Percentiles rank a stretch among this genome's conserved stretches.
These are phyloP conservation scores for Scheffersomyces titani DNA, from an alignment of 1,139 yeast species.

Conservation along the genomic window DNA sequence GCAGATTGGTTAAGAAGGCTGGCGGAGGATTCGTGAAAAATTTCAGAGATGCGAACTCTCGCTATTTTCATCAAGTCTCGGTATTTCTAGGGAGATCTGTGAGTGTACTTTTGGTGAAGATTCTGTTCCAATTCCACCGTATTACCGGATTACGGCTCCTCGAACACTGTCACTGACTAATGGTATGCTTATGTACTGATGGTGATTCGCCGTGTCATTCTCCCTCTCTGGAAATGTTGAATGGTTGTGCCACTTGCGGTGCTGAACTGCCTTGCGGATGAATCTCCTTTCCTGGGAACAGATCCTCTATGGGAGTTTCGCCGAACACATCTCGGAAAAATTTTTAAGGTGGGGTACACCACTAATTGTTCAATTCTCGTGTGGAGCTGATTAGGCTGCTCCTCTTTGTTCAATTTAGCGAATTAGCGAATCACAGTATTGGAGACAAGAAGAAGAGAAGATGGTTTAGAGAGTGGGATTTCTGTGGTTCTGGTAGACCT, in stretches of 20 bases:
- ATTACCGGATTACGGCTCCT: background rate
- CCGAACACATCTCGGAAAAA: background rate
- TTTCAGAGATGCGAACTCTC: background rate
- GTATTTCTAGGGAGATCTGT: background rate
- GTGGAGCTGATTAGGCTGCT: no score
- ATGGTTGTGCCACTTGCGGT: background rate
- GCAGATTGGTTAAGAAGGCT: no score
- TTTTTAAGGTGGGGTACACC: background rate
- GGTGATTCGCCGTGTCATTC: background rate
- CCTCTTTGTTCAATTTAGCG: no score
- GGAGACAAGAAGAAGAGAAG: no score
- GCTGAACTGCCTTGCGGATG: background rate
- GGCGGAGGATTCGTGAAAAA: background rate
- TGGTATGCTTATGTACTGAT: background rate
- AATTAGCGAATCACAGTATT: no score
- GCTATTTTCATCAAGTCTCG: background rate
- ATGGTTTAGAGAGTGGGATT: background rate
- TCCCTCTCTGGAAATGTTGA: background rate
- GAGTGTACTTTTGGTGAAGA: background rate
- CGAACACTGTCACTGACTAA: background rate
- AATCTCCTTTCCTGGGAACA: background rate
- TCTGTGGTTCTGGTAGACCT: background rate
- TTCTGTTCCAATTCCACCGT: background rate
- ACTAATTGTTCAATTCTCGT: background rate
- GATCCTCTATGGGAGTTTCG: background rate